Evolutionary conservation across 148 eudicot species (phyloP), one percentile per base, ranked within the genome.

Genomic region (Vaccinium macrocarpon): DNA sequence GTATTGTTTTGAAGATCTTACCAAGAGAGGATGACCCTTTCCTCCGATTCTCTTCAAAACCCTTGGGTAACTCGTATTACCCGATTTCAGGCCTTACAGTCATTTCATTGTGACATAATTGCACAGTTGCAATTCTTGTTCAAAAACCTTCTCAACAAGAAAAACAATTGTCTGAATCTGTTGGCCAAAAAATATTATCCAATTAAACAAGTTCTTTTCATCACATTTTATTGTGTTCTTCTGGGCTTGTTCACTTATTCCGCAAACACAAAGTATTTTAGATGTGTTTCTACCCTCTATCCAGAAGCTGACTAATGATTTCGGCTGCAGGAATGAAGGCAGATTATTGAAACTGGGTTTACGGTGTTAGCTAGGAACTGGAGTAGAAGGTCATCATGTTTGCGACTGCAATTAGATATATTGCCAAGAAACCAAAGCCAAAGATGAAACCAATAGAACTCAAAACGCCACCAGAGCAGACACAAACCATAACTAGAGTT

Each of bases 351-450:
- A 32, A 35, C 79, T 1, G 25, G 64, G 64, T 74, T 38, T 52
- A 4, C 16, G 12, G 68, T 35, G 48, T 14, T 57, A 80, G n/a
- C n/a, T 11, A 50, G 73, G 42, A 29, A 21, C 32, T 29, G 9
- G 18, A 5, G 23, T 13, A 48, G 32, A 35, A 68, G 61, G 62
- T 3, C 71, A 78, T 80, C 84, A 88, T 91, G 97, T 89, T 91
- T 59, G 89, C 91, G n/a, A 92, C 95, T 27, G 90, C 90, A 32
- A 84, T 91, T 12, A 89, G 91, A 64, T 89, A 88, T 70, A 61
- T 92, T 42, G 94, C 91, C 15, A 93, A 86, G 91, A 94, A 94
- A 82, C 96, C 95, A 77, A 94, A 93, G 90, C 97, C 97, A 61
- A 90, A 92, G 85, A 92, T 95, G 97, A 94, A 92, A 84, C 92